Base-by-base conservation (phyloP, 805 yeast species). In the Zygosaccharomyces rouxii region DNA sequence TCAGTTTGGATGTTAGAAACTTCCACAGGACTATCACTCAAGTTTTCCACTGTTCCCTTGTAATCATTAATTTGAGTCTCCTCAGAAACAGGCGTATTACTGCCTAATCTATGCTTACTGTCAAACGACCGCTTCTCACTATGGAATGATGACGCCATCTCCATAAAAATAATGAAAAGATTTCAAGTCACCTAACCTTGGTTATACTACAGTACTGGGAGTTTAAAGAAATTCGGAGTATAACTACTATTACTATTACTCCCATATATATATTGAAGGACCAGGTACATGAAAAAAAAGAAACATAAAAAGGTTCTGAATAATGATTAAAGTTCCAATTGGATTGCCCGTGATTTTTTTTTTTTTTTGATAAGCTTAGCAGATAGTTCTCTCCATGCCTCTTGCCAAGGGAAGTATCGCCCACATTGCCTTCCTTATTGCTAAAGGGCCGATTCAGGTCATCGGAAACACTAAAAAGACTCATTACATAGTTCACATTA, bases 11-110 rank as follows among this genome's bases (percentile, higher is more conserved):
- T 41, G 26, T 41, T n/a, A 2, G 44, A 41, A 33, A 41, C 35
- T 11, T 41, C 44, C 7, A 41, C 23, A 7, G 44, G 44, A 19
- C 44, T 29, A n/a, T 29, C 44, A 23, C 44, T 29, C 18, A 41
- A 29, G 13, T 28, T 41, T 10, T 41, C 35, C 6, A 16, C 35
- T 33, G n/a, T 25, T 14, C 35, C 44, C 16, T 41, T 41, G 11
- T 41, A 19, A n/a, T 41, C 44, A 9, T 41, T 33, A 7, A 41
- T 21, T n/a, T 16, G 19, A 7, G 35, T 41, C 25, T 41, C 37
- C 7, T 14, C 26, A 9, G 44, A 29, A 7, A 29, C 44, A 5
- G 44, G 44, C 14, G 37, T 41, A 23, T 3, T 14, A n/a, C 35
- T 23, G 23, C 19, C 19, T 10, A 33, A 7, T 16, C 21, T 18